Conservation (phyloP, 2,329 filamentous ascomycete genomes). For the Zymoseptoria ardabiliae region DNA sequence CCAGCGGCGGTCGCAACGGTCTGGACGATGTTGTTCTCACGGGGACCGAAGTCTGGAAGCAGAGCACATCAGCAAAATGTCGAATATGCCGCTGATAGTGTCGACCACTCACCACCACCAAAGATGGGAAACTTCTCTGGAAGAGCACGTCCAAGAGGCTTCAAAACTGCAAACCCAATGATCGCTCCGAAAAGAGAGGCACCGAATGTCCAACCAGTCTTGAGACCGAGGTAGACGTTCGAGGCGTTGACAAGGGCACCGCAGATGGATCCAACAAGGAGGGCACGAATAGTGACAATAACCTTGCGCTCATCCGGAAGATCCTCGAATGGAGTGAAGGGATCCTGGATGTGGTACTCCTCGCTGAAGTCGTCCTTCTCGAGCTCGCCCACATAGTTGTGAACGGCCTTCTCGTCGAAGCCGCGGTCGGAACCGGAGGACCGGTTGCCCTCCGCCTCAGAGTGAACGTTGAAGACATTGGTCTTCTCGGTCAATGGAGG, state of each 20-base stretch:
- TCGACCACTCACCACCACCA: slow-evolving; percentile 31
- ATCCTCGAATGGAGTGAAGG: slow-evolving; percentile 38
- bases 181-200: slow-evolving; percentile 33
- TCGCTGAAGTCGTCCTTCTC: slow-evolving; percentile 25
- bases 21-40: slow-evolving; percentile 57
- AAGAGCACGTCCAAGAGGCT: slow-evolving; percentile 45
- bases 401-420: slow-evolving; percentile 22
- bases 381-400: slow-evolving; percentile 22
- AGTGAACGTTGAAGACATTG: slow-evolving; percentile 29
- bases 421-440: slow-evolving; percentile 18
- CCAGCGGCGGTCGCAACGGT: slow-evolving; percentile 54
- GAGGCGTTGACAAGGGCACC: slow-evolving; percentile 56
- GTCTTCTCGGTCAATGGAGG: slow-evolving; percentile 31
- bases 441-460: slow-evolving; percentile 1
- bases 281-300: slow-evolving; percentile 50
- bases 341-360: slow-evolving; percentile 29
- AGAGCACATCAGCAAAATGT: too few species aligned
- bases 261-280: slow-evolving; percentile 49
- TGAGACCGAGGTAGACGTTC: slow-evolving; percentile 54
- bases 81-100: too few species aligned
- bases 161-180: slow-evolving; percentile 53
- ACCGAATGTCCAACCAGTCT: slow-evolving; percentile 39
- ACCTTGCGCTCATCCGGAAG: slow-evolving; percentile 39
- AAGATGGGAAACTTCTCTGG: slow-evolving; percentile 45
- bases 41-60: slow-evolving; percentile 45